Conservation (phyloP, 495 filamentous ascomycete species). For the Letharia lupina region DNA sequence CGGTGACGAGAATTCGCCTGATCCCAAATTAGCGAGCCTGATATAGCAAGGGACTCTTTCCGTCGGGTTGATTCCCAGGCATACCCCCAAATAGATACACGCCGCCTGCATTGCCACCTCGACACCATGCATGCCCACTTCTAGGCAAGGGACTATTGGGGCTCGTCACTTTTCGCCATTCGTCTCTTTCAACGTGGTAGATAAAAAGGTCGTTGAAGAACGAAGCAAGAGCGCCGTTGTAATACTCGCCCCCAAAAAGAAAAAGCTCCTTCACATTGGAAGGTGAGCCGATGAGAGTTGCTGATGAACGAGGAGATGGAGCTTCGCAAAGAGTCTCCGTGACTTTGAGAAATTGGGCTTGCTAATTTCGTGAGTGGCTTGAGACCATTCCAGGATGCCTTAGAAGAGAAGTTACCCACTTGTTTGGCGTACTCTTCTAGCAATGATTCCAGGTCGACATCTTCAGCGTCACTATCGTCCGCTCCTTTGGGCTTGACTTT, state of each 20-base stretch:
- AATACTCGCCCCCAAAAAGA: constrained; percentile 77
- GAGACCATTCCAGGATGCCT: neutral
- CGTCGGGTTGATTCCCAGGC: constrained; percentile 4
- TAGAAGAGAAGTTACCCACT: constrained; percentile 8
- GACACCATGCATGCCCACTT: constrained; percentile 86
- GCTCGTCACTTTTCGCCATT: constrained; percentile 81
- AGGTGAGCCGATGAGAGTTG: constrained; percentile 75
- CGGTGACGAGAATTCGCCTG: constrained; percentile 59
- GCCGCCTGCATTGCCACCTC: constrained; percentile 74
- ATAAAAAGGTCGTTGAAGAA: constrained; percentile 75
- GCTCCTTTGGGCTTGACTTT: constrained; percentile 50
- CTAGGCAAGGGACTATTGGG: constrained; percentile 88
- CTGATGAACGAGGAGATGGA: constrained; percentile 67
- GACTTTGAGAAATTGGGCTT: constrained; percentile 88
- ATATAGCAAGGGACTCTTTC: constrained; percentile 32
- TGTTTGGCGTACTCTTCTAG: constrained; percentile 71
- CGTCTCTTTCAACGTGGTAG: constrained; percentile 75
- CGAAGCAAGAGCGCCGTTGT: constrained; percentile 51
- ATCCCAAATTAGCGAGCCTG: constrained; percentile 26
- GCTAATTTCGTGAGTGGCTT: constrained; percentile 40
- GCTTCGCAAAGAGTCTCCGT: constrained; percentile 72
- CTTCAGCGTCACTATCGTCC: constrained; percentile 75
- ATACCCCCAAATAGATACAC: constrained; percentile 84
- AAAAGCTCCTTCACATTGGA: constrained; percentile 82
- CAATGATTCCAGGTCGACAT: constrained; percentile 95